These are phyloP conservation scores for Populus hybrid DNA, from an alignment of 441 rosid genomes.

Conservation along the genomic window DNA sequence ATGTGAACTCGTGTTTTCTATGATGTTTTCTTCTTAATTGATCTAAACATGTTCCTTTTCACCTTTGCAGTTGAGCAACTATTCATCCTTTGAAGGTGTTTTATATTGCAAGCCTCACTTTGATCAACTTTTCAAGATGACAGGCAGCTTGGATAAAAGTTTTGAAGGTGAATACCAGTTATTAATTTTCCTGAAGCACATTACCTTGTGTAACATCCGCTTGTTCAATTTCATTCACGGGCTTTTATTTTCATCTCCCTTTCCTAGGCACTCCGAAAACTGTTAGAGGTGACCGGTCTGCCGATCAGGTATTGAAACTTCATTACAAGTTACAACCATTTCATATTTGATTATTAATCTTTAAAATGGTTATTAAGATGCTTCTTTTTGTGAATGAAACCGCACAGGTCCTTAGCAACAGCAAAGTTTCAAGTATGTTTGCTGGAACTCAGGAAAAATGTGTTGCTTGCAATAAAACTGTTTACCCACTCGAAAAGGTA, in stretches of 20 bases:
- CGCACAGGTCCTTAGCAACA: slow-evolving; percentile 42
- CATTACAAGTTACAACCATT: not conserved
- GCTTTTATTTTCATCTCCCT: slow-evolving; percentile 5
- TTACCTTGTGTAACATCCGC: not conserved
- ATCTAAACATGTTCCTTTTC: slow-evolving; percentile 5
- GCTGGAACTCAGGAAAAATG: slow-evolving; percentile 83
- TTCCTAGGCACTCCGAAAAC: slow-evolving; percentile 56
- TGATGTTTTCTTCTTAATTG: not conserved
- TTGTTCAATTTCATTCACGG: slow-evolving; percentile 7
- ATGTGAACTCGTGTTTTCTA: not conserved
- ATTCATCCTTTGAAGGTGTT: slow-evolving; percentile 71
- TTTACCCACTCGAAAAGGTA: slow-evolving; percentile 75
- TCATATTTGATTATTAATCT: not conserved
- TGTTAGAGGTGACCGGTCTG: slow-evolving; percentile 48
- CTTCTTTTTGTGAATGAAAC: slow-evolving; percentile 8
- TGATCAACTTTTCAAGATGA: slow-evolving; percentile 71
- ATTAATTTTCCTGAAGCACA: not conserved
- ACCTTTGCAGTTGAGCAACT: slow-evolving; percentile 54
- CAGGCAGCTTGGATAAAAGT: slow-evolving; percentile 75
- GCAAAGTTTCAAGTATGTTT: slow-evolving; percentile 61
- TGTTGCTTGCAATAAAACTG: slow-evolving; percentile 69
- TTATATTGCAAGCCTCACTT: slow-evolving; percentile 81
- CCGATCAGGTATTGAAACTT: slow-evolving; percentile 45
- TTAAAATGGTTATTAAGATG: not conserved
- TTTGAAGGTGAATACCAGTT: slow-evolving; percentile 46